These are phyloP conservation scores for Candida suzukii DNA, from an alignment of 805 yeast genomes.

Conservation along the genomic window DNA sequence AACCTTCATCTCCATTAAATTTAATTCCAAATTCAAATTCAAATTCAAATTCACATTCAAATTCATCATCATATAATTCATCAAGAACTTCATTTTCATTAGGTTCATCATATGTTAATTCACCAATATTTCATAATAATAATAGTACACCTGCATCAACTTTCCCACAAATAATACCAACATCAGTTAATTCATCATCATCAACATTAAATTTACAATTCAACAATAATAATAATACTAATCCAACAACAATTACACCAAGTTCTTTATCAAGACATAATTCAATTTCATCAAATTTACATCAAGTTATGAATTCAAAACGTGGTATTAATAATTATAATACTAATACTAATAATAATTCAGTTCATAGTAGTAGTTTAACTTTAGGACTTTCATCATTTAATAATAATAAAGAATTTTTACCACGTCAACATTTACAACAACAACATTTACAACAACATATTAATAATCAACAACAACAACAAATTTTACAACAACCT, in stretches of 20 bases:
- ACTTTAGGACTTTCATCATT: neutral
- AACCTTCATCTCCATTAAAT: constrained; percentile 20
- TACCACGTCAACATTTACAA: too few species aligned
- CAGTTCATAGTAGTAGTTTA: neutral
- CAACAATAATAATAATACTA: neutral
- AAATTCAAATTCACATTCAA: constrained; percentile 10
- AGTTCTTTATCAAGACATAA: constrained; percentile 17
- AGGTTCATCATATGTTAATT: neutral
- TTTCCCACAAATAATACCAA: neutral
- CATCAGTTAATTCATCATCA: neutral
- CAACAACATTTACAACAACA: too few species aligned
- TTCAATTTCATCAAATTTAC: constrained; percentile 18
- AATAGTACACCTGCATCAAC: neutral
- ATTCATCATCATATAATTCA: constrained; percentile 11
- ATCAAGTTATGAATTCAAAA: constrained; percentile 20
- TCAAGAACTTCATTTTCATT: neutral
- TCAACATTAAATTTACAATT: too few species aligned
- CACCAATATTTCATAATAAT: constrained; percentile 3
- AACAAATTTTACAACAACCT: too few species aligned
- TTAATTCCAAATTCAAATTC: constrained; percentile 12
- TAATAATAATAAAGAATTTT: too few species aligned
- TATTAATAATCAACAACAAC: too few species aligned
- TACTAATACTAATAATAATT: too few species aligned
- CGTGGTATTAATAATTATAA: too few species aligned
- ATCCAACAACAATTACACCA: constrained; percentile 8